Base-by-base conservation (phyloP, 192 early-diverging fungal genomes). In the Jimgerdemannia flammicorona region DNA sequence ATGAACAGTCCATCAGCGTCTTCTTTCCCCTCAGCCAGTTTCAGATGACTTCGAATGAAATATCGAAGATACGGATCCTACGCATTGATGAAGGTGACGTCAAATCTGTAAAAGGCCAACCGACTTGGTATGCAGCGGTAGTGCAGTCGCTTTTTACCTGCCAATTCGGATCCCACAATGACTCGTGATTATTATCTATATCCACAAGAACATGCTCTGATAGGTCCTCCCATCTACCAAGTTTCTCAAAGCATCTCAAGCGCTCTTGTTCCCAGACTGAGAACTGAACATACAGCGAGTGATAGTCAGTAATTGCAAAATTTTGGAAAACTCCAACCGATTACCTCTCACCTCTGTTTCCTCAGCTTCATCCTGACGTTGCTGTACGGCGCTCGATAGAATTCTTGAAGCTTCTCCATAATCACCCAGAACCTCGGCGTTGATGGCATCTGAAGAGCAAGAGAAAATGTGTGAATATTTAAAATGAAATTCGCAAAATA, bases 141-240 rank as follows among this genome's bases (percentile, higher is more conserved):
- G 14, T 14, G 14, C 49, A 59, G 14, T 59, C 49, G 6, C 49
- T 2, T 10, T 59, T 59, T 41, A 81, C 78, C 69, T 75, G 77
- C 40, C 77, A 81, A 8, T 85, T 83, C 10, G 76, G 70, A 11
- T 89, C 85, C 91, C 91, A 93, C 0, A 93, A 39, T 3, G 76
- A 73, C 0, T 77, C 70, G 19, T 84, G 70, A 71, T 90, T 70
- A 40, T 78, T 70, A 4, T 88, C 87, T 49, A 93, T 66, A 65
- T 88, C 87, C n/a, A 79, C 44, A 72, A 83, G 75, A 59, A 91
- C 82, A 75, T 78, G 82, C 4, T 79, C 70, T 3, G 86, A 83
- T 41, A 93, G 73, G 8, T 81, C 78, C 69, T 90, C 88, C 91
- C 91, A 94, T 63, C 88, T 75, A 4, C 84, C 87, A 43, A 94